Percentiles rank a stretch among this genome's conserved stretches.
Evolutionary conservation across 257 asterid species (phyloP).

Genomic region (Fraxinus americana): DNA sequence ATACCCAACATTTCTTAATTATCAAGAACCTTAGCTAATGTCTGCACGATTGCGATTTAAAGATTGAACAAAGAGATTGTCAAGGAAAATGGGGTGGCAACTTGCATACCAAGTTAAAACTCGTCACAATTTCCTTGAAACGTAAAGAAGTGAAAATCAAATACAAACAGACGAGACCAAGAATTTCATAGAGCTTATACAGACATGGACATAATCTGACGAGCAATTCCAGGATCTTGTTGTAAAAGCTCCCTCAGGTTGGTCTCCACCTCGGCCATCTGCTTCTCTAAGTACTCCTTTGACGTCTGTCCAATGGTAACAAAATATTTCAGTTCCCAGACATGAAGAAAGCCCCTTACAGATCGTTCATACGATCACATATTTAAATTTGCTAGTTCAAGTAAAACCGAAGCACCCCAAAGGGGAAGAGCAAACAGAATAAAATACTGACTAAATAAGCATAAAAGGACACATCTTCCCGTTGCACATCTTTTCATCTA

Average conservation of each 20-base stretch:
- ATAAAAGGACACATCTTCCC: neutral
- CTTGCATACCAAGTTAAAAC: neutral
- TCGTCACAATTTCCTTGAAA: neutral
- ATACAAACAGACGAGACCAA: neutral
- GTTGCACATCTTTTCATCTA: too few relatives aligned
- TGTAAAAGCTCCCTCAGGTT: conserved; percentile 86
- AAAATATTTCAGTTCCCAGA: neutral
- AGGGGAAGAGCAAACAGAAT: neutral
- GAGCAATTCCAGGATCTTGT: conserved; percentile 93
- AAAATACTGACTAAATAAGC: neutral
- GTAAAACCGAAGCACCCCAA: neutral
- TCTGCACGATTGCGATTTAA: too few relatives aligned
- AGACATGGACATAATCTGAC: conserved; percentile 94
- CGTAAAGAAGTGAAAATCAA: neutral
- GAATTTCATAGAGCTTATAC: conserved; percentile 35
- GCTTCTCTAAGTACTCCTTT: conserved; percentile 86
- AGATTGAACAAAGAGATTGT: neutral
- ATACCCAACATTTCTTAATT: too few relatives aligned
- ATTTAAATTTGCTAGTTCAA: neutral
- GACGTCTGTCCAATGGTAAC: conserved; percentile 58
- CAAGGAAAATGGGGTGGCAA: neutral
- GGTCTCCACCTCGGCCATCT: conserved; percentile 74
- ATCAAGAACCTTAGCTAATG: too few relatives aligned
- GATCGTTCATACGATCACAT: neutral
- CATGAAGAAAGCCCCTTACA: neutral